Evolutionary conservation across 2,329 filamentous ascomycete species (phyloP).

Genomic region (Pseudodiploospora longispora): DNA sequence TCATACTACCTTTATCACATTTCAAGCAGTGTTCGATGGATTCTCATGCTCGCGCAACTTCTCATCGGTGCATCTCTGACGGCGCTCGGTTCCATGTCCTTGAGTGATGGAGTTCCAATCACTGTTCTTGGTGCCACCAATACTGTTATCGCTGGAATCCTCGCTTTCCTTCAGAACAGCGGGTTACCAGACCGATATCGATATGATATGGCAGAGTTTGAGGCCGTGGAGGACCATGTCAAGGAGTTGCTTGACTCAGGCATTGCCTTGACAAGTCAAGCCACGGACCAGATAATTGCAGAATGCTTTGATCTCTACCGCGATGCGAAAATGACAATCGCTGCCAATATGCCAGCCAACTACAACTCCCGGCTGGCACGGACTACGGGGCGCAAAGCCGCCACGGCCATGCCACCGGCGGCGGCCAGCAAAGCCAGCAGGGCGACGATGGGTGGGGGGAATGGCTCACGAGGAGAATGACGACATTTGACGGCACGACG

Average conservation of each 20-base stretch:
- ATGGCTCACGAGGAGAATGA: no score
- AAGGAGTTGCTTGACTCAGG: constrained; percentile 41
- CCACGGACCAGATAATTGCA: constrained; percentile 38
- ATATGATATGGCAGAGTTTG: constrained; percentile 41
- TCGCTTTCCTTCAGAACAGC: constrained; percentile 46
- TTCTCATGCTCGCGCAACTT: constrained; percentile 40
- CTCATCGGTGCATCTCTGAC: constrained; percentile 41
- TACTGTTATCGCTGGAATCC: constrained; percentile 40
- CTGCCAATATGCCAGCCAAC: constrained; percentile 37
- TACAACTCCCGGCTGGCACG: constrained; percentile 22
- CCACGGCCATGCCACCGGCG: background rate
- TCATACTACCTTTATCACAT: constrained; percentile 37
- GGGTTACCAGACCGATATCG: constrained; percentile 45
- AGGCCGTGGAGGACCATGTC: constrained; percentile 41
- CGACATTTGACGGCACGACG: no score
- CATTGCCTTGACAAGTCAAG: constrained; percentile 33
- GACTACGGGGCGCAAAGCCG: no score
- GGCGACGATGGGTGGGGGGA: background rate
- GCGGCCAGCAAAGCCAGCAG: background rate
- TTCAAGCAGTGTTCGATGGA: constrained; percentile 35
- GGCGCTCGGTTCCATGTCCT: constrained; percentile 37
- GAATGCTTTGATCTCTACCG: constrained; percentile 39
- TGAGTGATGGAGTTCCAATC: constrained; percentile 30
- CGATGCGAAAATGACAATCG: constrained; percentile 37
- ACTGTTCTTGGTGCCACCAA: constrained; percentile 43